Base-by-base conservation (phyloP, 805 yeast genomes). In the Wickerhamomyces mucosus region DNA sequence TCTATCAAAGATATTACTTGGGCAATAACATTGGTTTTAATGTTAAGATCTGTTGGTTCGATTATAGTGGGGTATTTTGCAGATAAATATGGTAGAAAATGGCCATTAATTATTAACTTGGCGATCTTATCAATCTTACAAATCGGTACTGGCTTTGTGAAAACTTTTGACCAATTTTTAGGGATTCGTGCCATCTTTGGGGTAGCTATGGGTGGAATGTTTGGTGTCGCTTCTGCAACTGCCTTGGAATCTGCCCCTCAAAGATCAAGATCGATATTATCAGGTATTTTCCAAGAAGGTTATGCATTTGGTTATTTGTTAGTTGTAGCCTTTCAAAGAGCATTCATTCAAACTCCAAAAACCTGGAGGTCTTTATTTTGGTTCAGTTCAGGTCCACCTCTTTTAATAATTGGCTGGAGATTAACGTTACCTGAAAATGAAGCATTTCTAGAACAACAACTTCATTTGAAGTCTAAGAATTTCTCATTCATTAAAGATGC, bases 311-410 rank as follows among this genome's bases (percentile, higher is more conserved):
- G 88, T 11, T 76, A 75, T 45, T 64, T 78, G 32, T 59, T 77
- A 18, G 81, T 75, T 2, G 78, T 72, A 19, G 57, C 74, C 13
- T 78, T 78, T 57, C 69, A 60, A 47, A 63, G 84, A 38, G 85
- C 83, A 9, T 60, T 77, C 36, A 61, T 65, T 33, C 66, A 67
- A 36, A 51, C 67, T 5, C 45, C 55, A 4, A 70, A 75, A 39
- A 67, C 70, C 6, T 79, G 89, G 89, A 63, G 84, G 46, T 67
- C 82, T 1, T 56, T 78, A 27, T 78, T 75, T 55, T 79, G 86
- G 86, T 78, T 80, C 47, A 66, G 75, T 18, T 69, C 84, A n/a
- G 77, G 77, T 21, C 71, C 78, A 8, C 78, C 83, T 3, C 65
- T 72, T 10, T 45, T 78, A 13, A 59, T 79, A 31, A 65, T 76